Evolutionary conservation across 2,329 filamentous ascomycete species (phyloP), one percentile per base, ranked within the genome.

Genomic region (Microdochium trichocladiopsis): DNA sequence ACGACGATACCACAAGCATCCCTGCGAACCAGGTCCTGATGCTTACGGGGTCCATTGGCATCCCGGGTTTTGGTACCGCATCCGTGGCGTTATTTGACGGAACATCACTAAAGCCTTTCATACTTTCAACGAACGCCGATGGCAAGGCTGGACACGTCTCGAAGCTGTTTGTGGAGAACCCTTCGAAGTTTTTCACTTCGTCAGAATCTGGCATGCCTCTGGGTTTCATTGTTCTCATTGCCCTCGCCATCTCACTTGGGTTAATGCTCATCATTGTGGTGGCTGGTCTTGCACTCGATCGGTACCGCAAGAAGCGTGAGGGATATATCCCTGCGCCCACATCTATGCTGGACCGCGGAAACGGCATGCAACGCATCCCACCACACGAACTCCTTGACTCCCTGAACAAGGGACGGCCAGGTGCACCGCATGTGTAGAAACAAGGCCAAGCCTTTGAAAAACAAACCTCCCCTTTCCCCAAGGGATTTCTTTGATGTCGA

Each of bases 1-100:
- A 97, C 65, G 80, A 73, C 33, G 70, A 75, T 14, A 83, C 80
- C 2, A 70, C 80, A 36, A 73, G 91, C 6, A 71, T 99, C 16
- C 77, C 83, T 50, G 70, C 78, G 18, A 76, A 83, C 56, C 83
- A 94, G 65, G 79, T 83, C 3, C 80, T 99, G 33, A 79, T 99
- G 70, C 74, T 97, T 49, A 90, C 90, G n/a, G 94, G 94, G 37
- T 82, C 87, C 51, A 82, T 99, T 58, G 79, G 83, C 57, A 77
- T 97, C 18, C 82, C 87, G 0, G 73, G 74, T 49, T 91, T 91
- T 64, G 92, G 93, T 53, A 86, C 84, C 53, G 90, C 87, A 5
- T 95, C 93, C 14, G 91, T 90, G 9, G 93, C 86, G 8, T 74
- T 96, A 25, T 99, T 88, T 73, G 90, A 97, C 63, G 94, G 94